These are phyloP conservation scores for Fusarium drepaniforme DNA, from an alignment of 2,329 filamentous ascomycete genomes.

Conservation along the genomic window DNA sequence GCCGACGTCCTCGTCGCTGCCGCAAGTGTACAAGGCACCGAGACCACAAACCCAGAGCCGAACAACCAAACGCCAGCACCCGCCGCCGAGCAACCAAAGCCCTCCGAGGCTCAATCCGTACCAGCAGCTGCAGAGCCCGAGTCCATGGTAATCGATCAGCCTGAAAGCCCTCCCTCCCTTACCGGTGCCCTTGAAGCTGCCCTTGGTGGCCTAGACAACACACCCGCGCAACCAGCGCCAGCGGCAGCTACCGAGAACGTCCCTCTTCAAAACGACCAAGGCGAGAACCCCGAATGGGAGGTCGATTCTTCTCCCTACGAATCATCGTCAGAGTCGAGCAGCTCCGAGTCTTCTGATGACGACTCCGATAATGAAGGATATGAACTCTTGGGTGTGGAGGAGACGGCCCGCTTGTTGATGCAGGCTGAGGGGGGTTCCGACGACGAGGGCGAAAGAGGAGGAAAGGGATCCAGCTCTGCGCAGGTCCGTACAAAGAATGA, in stretches of 20 bases:
- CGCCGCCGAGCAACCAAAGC: constrained; percentile 7
- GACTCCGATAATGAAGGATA: constrained; percentile 73
- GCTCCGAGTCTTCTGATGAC: constrained; percentile 70
- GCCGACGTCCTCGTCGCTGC: constrained; percentile 48
- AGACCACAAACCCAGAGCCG: constrained; percentile 27
- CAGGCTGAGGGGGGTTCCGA: constrained; percentile 83
- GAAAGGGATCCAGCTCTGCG: constrained; percentile 52
- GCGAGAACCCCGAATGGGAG: constrained; percentile 83
- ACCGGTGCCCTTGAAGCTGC: constrained; percentile 59
- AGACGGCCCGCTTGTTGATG: constrained; percentile 89
- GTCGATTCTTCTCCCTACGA: constrained; percentile 81
- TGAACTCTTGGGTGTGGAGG: constrained; percentile 81
- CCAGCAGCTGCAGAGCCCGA: constrained; percentile 41
- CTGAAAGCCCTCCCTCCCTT: constrained; percentile 52
- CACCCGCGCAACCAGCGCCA: constrained; percentile 26
- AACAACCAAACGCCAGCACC: constrained; percentile 16
- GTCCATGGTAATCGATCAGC: constrained; percentile 53
- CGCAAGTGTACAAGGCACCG: constrained; percentile 42
- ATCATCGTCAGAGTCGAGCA: constrained; percentile 71
- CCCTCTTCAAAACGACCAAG: constrained; percentile 49
- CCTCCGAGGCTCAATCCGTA: constrained; percentile 10
- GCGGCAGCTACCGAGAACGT: constrained; percentile 22
- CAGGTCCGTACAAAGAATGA: constrained; percentile 88
- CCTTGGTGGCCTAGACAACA: constrained; percentile 52
- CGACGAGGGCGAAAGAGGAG: constrained; percentile 72